Percentiles rank a stretch among this genome's conserved stretches.
Evolutionary conservation across 306 rosid species (phyloP).

Genomic region (Glycyrrhiza uralensis): DNA sequence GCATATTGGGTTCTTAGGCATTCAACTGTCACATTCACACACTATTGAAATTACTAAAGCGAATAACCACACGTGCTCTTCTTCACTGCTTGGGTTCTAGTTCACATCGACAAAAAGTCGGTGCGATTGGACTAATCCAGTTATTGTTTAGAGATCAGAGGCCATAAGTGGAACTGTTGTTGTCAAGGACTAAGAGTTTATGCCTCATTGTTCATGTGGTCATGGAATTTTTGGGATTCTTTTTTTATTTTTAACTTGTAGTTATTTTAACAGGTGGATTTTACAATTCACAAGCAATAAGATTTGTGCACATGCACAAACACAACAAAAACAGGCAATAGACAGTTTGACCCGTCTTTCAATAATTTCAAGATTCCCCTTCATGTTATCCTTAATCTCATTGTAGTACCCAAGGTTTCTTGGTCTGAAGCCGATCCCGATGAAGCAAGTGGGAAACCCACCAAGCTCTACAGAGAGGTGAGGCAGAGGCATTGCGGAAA

Average conservation of each 20-base stretch:
- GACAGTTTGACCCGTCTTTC: too few species aligned
- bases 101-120: background rate
- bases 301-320: too few species aligned
- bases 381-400: too few species aligned
- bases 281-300: too few species aligned
- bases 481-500: too few species aligned
- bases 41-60: slow-evolving; percentile 13
- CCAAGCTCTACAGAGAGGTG: too few species aligned
- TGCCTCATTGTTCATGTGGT: background rate
- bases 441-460: too few species aligned
- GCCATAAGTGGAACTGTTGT: slow-evolving; percentile 5
- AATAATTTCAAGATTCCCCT: too few species aligned
- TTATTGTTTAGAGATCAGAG: slow-evolving; percentile 9
- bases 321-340: too few species aligned
- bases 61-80: slow-evolving; percentile 27
- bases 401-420: too few species aligned
- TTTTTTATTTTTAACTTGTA: background rate
- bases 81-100: slow-evolving; percentile 1
- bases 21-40: slow-evolving; percentile 18
- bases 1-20: background rate
- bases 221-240: background rate
- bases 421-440: too few species aligned
- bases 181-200: background rate
- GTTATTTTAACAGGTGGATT: too few species aligned
- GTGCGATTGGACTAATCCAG: background rate